Base-by-base conservation (phyloP, 2,329 filamentous ascomycete species). In the Metarhizium robertsii region DNA sequence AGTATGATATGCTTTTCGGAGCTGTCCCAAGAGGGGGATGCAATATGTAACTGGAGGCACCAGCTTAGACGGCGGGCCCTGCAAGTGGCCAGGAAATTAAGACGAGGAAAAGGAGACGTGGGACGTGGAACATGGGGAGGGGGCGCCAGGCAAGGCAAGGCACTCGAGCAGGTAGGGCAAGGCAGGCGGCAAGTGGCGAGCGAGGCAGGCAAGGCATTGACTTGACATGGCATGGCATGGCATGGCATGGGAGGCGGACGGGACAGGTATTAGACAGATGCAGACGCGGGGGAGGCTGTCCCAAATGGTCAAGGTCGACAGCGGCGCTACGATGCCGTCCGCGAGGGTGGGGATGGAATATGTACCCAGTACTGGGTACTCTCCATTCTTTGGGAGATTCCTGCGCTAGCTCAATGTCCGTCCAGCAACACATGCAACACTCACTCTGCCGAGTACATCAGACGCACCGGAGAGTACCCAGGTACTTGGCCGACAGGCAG, bases 1-100 rank as follows among this genome's bases (percentile, higher is more conserved):
- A 45, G 32, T 57, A 51, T 57, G 55, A 57, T 57, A 54, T 57
- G 55, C 55, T 57, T 56, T 52, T 53, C 45, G 42, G 48, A 52
- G 32, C 25, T 32, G 47, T 43, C 52, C 36, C 14, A 49, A 32
- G 49, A 52, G 49, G 42, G 49, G 32, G 40, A 48, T 29, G 45
- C 11, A 18, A 16, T 29, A 48, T 29, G 8, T 20, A 10, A 20
- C 16, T 45, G 16, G 42, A 50, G 42, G 32, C 46, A 38, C 48
- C 25, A 34, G 30, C 32, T 34, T 29, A 40, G 43, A 32, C 29
- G 38, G 38, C 53, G 38, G 48, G 52, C 50, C 30, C 43, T 48
- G 32, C 34, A 18, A 48, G 16, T 52, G 49, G 54, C 54, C 34
- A 43, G 53, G 53, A 50, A 50, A 54, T 49, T 40, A 53, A 29